phyloP scores from a whole-genome alignment of 768 basidiomycete genomes.

The Russula sp. region DNA sequence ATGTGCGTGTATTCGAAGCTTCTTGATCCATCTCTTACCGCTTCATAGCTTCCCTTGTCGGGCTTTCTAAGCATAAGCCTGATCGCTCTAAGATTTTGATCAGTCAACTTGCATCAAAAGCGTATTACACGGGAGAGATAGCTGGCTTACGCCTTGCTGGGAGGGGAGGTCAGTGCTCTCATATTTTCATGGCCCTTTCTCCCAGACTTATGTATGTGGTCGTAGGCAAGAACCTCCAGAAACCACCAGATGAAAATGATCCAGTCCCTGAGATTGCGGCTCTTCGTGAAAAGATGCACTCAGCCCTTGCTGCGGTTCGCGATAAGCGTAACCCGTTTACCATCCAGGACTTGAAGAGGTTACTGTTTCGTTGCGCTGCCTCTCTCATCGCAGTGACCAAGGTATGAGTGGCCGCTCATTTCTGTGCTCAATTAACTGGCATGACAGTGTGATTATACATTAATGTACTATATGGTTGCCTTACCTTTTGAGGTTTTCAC shows the following conservation, averaged over 20 bases:
- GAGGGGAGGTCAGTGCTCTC: conserved; percentile 50
- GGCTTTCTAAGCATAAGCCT: conserved; percentile 60
- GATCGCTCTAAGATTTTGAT: conserved; percentile 81
- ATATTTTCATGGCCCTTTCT: neutral
- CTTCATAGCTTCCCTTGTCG: conserved; percentile 50
- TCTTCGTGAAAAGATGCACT: conserved; percentile 64
- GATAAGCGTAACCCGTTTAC: conserved; percentile 70
- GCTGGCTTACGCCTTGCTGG: conserved; percentile 74
- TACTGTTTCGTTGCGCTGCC: conserved; percentile 85
- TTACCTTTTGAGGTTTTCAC: conserved; percentile 89
- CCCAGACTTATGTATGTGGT: neutral
- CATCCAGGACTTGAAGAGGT: conserved; percentile 76
- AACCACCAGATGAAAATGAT: conserved; percentile 56
- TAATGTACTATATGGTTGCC: conserved; percentile 82
- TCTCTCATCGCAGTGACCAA: conserved; percentile 66
- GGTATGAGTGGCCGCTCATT: conserved; percentile 40
- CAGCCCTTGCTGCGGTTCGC: conserved; percentile 64
- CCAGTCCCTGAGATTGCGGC: conserved; percentile 60
- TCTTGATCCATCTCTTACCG: neutral
- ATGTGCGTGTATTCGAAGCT: conserved; percentile 46
- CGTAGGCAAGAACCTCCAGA: conserved; percentile 58
- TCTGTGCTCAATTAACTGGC: neutral
- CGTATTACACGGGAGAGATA: conserved; percentile 85
- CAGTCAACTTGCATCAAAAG: conserved; percentile 85
- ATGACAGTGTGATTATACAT: conserved; percentile 72